Base-by-base conservation (phyloP, 2,329 filamentous ascomycete genomes). In the Aspergillus versicolor region DNA sequence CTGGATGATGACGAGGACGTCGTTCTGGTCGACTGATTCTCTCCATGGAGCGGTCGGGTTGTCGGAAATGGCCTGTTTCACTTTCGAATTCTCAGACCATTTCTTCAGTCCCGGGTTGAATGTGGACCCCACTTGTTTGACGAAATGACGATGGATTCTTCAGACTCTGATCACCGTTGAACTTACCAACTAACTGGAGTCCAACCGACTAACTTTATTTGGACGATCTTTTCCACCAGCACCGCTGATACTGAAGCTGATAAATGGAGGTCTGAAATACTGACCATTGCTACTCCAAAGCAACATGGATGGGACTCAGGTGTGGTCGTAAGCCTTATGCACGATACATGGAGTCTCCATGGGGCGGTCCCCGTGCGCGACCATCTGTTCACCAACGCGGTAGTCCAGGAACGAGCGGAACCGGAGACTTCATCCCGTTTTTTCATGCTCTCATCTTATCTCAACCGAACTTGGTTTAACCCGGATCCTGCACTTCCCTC, bases 1-100 rank as follows among this genome's bases (percentile, higher is more conserved):
- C 68, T 70, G 27, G 27, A 30, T 66, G 70, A 73, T 56, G 64
- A 47, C 13, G 71, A 73, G 42, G 72, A 74, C 52, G 65, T 74
- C 27, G 70, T 74, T 46, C 59, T 74, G n/a, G 64, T 75, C 55
- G 65, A 72, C 50, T 70, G 61, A 59, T 43, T 22, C 11, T 32
- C 15, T 49, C 44, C 19, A 22, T 50, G 50, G 24, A 21, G 12
- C 48, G 24, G 15, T 46, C 32, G 41, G 21, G 41, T 37, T 34
- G 11, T 45, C 22, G 38, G 24, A 43, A 32, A 64, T 45, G 32
- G 12, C 34, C 22, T 44, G 30, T 51, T 37, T 40, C n/a, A 8
- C 24, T 19, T 12, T 27, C 21, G 11, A 45, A 27, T 21, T 12
- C 21, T 30, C 42, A 42, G 30, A 19, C 24, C 24, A 17, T 42